Conservation (phyloP, 306 rosid species). For the Astragalus glycyphyllos region DNA sequence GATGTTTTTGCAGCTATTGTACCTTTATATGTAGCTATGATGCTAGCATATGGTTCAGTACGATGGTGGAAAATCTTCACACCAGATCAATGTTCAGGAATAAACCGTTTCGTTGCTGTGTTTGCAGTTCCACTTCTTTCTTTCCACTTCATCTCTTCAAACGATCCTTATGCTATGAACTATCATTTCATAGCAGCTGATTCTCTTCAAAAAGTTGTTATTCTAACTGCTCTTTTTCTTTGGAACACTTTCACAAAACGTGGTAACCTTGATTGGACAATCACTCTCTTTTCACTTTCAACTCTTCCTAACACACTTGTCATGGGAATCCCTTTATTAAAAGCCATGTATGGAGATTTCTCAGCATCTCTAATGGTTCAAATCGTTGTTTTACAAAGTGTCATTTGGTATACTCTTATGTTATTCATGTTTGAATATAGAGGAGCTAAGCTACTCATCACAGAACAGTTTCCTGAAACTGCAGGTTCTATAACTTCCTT, state of each 20-base stretch:
- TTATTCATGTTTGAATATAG: slow-evolving; percentile 81
- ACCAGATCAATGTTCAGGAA: slow-evolving; percentile 86
- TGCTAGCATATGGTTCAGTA: slow-evolving; percentile 80
- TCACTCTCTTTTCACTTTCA: slow-evolving; percentile 85
- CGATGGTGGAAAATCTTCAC: slow-evolving; percentile 91
- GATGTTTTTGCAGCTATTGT: slow-evolving; percentile 79
- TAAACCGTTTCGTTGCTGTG: slow-evolving; percentile 82
- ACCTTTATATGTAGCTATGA: slow-evolving; percentile 85
- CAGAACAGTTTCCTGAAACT: slow-evolving; percentile 82
- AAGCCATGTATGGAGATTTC: slow-evolving; percentile 84
- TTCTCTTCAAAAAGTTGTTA: slow-evolving; percentile 73
- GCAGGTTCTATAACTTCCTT: slow-evolving; percentile 83
- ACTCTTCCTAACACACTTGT: slow-evolving; percentile 90
- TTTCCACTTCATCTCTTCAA: slow-evolving; percentile 83
- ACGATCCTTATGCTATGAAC: slow-evolving; percentile 79
- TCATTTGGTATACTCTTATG: slow-evolving; percentile 87
- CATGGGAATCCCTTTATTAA: slow-evolving; percentile 82
- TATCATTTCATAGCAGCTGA: slow-evolving; percentile 87
- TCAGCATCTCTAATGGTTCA: slow-evolving; percentile 82
- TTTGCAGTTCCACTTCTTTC: slow-evolving; percentile 86
- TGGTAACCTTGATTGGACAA: slow-evolving; percentile 75
- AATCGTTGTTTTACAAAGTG: slow-evolving; percentile 82
- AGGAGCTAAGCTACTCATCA: slow-evolving; percentile 76
- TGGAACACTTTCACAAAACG: slow-evolving; percentile 72
- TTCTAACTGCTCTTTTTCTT: slow-evolving; percentile 64